These are phyloP conservation scores for Ophiocordyceps robertsii DNA, from an alignment of 2,329 filamentous ascomycete genomes.

Conservation along the genomic window DNA sequence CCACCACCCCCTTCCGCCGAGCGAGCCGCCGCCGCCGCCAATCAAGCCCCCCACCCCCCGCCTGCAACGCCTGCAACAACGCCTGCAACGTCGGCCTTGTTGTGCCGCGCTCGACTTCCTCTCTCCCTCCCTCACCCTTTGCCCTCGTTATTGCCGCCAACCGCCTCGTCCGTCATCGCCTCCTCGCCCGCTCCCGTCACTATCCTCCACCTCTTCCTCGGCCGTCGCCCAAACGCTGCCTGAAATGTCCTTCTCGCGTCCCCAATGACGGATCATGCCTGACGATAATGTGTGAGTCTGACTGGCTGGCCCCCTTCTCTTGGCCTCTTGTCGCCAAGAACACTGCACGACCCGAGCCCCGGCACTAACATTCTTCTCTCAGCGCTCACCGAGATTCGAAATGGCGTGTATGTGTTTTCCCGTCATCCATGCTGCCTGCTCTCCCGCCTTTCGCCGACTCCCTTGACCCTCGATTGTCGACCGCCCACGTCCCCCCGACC, in stretches of 20 bases:
- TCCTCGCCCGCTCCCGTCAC: background rate
- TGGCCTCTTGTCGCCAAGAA: conserved; percentile 4
- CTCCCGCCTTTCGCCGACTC: background rate
- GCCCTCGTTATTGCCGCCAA: background rate
- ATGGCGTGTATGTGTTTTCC: conserved; percentile 32
- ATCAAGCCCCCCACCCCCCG: conserved; percentile 2
- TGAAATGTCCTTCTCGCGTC: conserved; percentile 19
- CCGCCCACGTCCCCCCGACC: too few relatives aligned
- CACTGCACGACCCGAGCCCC: conserved; percentile 2
- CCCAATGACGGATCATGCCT: conserved; percentile 23
- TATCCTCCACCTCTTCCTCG: background rate
- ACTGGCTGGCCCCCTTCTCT: background rate
- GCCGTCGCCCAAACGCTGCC: conserved; percentile 8
- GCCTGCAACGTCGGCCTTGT: background rate
- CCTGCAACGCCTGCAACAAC: background rate
- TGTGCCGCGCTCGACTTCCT: background rate
- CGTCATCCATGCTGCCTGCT: background rate
- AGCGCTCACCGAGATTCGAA: conserved; percentile 36
- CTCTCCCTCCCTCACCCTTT: background rate
- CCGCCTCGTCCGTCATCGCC: background rate
- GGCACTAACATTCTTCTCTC: conserved; percentile 18
- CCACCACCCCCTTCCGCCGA: conserved; percentile 1
- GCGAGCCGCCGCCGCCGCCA: conserved; percentile 1
- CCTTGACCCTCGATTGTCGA: too few relatives aligned
- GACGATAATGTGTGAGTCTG: conserved; percentile 28